Base-by-base conservation (phyloP, 345 rosid genomes). In the Syzygium aromaticum region DNA sequence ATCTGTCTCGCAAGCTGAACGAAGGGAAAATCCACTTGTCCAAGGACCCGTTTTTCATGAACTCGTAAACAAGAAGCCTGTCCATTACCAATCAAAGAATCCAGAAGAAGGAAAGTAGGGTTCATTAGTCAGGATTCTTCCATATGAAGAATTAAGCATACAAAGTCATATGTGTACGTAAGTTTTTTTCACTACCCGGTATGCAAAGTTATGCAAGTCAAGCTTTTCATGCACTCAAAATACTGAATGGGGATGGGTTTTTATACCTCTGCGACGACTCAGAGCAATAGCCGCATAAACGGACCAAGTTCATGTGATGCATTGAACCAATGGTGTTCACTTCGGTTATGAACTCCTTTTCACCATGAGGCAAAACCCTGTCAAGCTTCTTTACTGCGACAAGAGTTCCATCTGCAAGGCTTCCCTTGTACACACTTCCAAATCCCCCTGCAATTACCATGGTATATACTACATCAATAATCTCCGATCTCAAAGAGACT, bases 281-380 rank as follows among this genome's bases (percentile, higher is more conserved):
- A 2, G 96, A 92, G 92, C 98, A 96, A 88, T 93, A 96, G 23
- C 98, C 98, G 4, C 94, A 92, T 30, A 96, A 91, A 43, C 92
- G 97, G 86, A 95, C 98, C 59, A 96, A 92, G 90, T 93, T 95
- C 93, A 94, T 88, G 88, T 96, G 99, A 92, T 96, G 99, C 92
- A 94, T 94, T n/a, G 95, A 95, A 54, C 99, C 92, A 61, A 96
- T 94, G n/a, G 98, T 93, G 87, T 95, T 93, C 54, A 96, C 97
- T 93, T 96, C 99, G n/a, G 98, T 93, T 80, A 92, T 87, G 59
- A 96, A 96, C 84, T 93, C 96, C 89, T 87, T 93, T 87, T 95
- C 94, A 3, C 96, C 99, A 54, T 95, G 98, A 27, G 95, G 93
- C 87, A 93, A 93, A 46, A 92, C 93, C 88, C 91, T 89, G 64